Conservation (phyloP, 2,329 filamentous ascomycete genomes). For the Cryphonectria parasitica region DNA sequence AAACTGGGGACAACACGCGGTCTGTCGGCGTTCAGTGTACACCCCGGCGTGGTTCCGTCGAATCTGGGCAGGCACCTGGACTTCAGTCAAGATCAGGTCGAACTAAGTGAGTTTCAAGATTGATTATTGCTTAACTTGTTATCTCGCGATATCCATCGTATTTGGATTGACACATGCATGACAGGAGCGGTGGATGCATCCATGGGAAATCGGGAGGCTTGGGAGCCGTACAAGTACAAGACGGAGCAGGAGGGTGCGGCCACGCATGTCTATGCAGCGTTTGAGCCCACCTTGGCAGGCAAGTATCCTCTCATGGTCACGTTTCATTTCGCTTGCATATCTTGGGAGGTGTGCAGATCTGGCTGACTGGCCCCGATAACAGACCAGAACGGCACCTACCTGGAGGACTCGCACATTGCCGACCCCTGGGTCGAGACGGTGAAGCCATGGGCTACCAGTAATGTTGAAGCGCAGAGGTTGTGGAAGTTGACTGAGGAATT, state of each 20-base stretch:
- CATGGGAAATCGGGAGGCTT: constrained; percentile 22
- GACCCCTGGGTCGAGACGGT: constrained; percentile 13
- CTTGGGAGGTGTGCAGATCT: neutral
- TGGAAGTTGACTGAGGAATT: constrained; percentile 43
- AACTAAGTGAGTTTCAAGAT: neutral
- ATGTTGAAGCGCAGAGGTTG: constrained; percentile 43
- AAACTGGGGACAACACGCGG: constrained; percentile 26
- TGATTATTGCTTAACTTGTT: neutral
- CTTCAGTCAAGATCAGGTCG: neutral
- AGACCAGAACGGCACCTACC: constrained; percentile 12
- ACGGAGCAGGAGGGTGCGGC: constrained; percentile 14
- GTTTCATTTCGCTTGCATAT: too few species aligned
- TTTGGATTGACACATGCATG: neutral
- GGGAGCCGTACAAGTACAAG: neutral
- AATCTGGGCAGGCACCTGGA: constrained; percentile 10
- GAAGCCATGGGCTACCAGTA: constrained; percentile 32
- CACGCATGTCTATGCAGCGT: constrained; percentile 16
- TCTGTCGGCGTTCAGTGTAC: constrained; percentile 6
- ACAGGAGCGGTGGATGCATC: neutral
- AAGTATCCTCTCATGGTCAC: neutral
- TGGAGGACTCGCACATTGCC: constrained; percentile 8
- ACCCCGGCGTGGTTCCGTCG: constrained; percentile 13
- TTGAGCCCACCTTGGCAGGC: constrained; percentile 5
- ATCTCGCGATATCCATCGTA: neutral
- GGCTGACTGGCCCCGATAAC: neutral